These are phyloP conservation scores for Cladorrhinum sp. DNA, from an alignment of 2,329 filamentous ascomycete species.

Conservation along the genomic window DNA sequence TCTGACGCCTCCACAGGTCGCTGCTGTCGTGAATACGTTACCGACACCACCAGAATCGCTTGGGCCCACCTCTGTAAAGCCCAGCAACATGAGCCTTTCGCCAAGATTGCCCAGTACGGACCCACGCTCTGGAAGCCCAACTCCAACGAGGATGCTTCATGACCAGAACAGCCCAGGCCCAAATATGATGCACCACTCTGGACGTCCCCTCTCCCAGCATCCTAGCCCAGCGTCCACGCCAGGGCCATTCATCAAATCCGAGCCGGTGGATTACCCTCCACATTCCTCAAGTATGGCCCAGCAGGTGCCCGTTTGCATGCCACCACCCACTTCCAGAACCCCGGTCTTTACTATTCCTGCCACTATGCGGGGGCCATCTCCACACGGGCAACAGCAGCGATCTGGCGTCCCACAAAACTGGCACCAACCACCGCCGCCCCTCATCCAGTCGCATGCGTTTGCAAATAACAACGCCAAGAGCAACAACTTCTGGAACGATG, in stretches of 20 bases:
- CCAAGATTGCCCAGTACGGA: slow-evolving; percentile 32
- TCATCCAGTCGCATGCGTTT: slow-evolving; percentile 53
- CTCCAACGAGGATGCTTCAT: slow-evolving; percentile 35
- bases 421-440: slow-evolving; percentile 52
- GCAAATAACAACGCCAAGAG: slow-evolving; percentile 40
- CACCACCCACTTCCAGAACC: slow-evolving; percentile 17
- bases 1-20: slow-evolving; percentile 21
- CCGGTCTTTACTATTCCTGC: slow-evolving; percentile 41
- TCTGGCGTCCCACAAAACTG: slow-evolving; percentile 45
- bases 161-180: slow-evolving; percentile 14
- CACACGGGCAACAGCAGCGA: slow-evolving; percentile 34
- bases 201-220: background rate
- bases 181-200: background rate
- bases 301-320: slow-evolving; percentile 17
- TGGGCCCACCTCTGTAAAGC: slow-evolving; percentile 30
- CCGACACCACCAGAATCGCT: slow-evolving; percentile 47
- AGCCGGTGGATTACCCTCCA: slow-evolving; percentile 18
- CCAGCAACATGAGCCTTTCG: slow-evolving; percentile 36
- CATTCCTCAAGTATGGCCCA: slow-evolving; percentile 7
- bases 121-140: slow-evolving; percentile 32
- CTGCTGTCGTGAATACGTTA: slow-evolving; percentile 26
- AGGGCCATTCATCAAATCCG: slow-evolving; percentile 23
- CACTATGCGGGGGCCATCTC: slow-evolving; percentile 34
- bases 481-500: slow-evolving; percentile 41
- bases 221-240: background rate